Conservation (phyloP, 1,284 basidiomycete species). For the Athelia sp. region DNA sequence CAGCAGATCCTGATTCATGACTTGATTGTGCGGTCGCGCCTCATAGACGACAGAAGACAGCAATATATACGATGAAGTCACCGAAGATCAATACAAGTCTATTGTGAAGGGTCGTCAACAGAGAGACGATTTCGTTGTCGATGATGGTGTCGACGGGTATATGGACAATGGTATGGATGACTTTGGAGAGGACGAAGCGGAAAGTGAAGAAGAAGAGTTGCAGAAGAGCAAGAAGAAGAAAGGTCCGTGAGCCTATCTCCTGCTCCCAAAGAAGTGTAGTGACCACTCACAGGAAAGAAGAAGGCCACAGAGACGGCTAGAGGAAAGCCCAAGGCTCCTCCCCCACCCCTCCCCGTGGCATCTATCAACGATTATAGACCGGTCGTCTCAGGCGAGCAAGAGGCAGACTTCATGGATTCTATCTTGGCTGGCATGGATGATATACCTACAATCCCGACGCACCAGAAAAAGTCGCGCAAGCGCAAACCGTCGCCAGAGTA, state of each 20-base stretch:
- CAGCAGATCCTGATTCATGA: constrained; percentile 9
- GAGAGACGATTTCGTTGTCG: constrained; percentile 91
- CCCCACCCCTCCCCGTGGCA: constrained; percentile 47
- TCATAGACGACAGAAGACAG: constrained; percentile 57
- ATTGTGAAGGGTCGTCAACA: constrained; percentile 87
- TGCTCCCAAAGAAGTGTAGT: not conserved
- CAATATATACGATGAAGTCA: constrained; percentile 88
- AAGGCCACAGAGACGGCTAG: constrained; percentile 31
- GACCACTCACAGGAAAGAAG: constrained; percentile 44
- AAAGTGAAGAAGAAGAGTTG: constrained; percentile 38
- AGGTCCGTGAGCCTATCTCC: constrained; percentile 16
- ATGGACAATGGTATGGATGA: constrained; percentile 97
- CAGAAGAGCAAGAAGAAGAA: constrained; percentile 34
- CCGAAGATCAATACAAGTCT: constrained; percentile 85
- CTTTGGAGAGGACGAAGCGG: constrained; percentile 59
- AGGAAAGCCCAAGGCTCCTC: constrained; percentile 35
- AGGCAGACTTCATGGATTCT: constrained; percentile 81
- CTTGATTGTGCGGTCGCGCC: constrained; percentile 7
- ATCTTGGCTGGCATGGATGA: constrained; percentile 68
- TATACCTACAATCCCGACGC: constrained; percentile 28
- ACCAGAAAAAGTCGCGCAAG: constrained; percentile 47
- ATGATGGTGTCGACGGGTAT: constrained; percentile 91
- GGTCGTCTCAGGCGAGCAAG: constrained; percentile 67
- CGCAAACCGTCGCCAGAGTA: constrained; percentile 66
- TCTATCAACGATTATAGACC: constrained; percentile 77